Base-by-base conservation (phyloP, 345 rosid species). In the Gossypium anomalum region DNA sequence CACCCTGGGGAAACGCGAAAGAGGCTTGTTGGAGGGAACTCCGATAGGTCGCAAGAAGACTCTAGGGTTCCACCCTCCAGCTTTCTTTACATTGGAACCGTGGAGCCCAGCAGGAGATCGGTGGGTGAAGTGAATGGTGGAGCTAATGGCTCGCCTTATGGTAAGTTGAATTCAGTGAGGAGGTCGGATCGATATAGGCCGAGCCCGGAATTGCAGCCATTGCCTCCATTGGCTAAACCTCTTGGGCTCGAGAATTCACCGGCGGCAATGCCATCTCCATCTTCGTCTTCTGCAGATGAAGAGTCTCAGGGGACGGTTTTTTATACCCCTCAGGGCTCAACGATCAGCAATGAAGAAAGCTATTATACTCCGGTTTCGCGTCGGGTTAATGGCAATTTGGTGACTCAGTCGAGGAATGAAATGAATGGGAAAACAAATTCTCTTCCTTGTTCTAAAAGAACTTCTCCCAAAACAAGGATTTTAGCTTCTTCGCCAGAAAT, bases 161-260 rank as follows among this genome's bases (percentile, higher is more conserved):
- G 82, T 76, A 89, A 92, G 78, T 80, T 92, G 67, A 78, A 86
- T 81, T 85, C 97, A 16, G 58, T 85, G 8, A 90, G 88, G 83
- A 83, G 89, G 82, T 90, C 97, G 8, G 98, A 94, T 56, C 87
- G 97, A 20, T 94, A 94, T 67, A 74, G 98, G 29, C 98, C 98
- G 2, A 94, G 98, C 56, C 98, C 98, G 0, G 98, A 94, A 51
- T 85, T 94, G 82, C 97, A 90, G 78, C 98, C 98, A 27, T 85
- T 94, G 57, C 97, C 98, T 1, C 98, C 93, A 43, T 73, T 92
- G 78, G 70, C 88, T 19, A 85, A 81, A 75, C 87, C 89, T 34
- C 87, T 89, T 38, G 67, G 75, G 14, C 65, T 82, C 13, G 85
- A 75, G 6, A 82, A 82, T 79, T 87, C 91, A 27, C 88, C 87